These are phyloP conservation scores for Sphagnurus paluster DNA, from an alignment of 1,284 basidiomycete species.

Conservation along the genomic window DNA sequence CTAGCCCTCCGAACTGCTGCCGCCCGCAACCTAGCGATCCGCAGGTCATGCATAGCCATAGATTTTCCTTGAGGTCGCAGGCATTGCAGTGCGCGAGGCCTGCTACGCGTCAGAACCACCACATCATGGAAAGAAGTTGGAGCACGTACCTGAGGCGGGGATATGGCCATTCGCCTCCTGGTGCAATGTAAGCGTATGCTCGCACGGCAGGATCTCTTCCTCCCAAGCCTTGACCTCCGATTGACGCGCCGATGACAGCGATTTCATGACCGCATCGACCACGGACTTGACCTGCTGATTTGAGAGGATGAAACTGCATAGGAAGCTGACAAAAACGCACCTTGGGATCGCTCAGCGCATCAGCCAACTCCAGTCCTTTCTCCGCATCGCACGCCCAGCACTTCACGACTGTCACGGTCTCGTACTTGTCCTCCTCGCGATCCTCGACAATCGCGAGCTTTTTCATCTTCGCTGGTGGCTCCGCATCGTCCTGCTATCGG, in stretches of 20 bases:
- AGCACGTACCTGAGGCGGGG: constrained; percentile 50
- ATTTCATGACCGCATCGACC: constrained; percentile 72
- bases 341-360: constrained; percentile 33
- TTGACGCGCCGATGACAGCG: constrained; percentile 87
- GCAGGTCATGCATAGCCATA: constrained; percentile 95
- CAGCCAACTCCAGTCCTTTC: constrained; percentile 51
- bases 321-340: constrained; percentile 20
- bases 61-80: constrained; percentile 84
- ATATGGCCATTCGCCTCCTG: constrained; percentile 61
- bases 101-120: constrained; percentile 26
- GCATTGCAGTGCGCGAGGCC: constrained; percentile 76
- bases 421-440: constrained; percentile 88
- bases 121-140: neutral
- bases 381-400: constrained; percentile 75
- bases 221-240: constrained; percentile 98
- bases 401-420: constrained; percentile 64
- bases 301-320: neutral
- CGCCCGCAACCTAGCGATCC: constrained; percentile 93
- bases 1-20: constrained; percentile 81
- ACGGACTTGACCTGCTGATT: constrained; percentile 51
- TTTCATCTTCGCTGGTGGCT: constrained; percentile 84
- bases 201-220: constrained; percentile 88
- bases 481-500: constrained; percentile 55
- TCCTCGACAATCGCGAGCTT: constrained; percentile 89
- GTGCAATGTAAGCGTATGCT: constrained; percentile 81